Evolutionary conservation across 352 stramenopile genomes (phyloP).

Genomic region (Labyrinthula sp.): DNA sequence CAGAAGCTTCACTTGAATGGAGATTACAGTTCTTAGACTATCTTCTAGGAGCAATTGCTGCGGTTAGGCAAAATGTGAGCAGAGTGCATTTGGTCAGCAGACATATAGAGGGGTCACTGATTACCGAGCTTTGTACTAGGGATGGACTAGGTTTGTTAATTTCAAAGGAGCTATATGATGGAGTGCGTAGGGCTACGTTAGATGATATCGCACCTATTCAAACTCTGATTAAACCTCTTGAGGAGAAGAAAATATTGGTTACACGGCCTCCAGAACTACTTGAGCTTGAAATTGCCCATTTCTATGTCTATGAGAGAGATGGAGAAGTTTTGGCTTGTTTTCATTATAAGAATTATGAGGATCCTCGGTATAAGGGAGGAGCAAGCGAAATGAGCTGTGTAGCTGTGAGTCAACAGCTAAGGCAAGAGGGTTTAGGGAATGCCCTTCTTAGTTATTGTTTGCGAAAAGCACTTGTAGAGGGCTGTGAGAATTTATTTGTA

Average conservation of each 20-base stretch:
- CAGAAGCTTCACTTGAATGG: slow-evolving; percentile 21
- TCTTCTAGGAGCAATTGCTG: slow-evolving; percentile 53
- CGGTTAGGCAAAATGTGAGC: slow-evolving; percentile 54
- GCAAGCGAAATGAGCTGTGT: slow-evolving; percentile 64
- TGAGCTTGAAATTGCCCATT: slow-evolving; percentile 61
- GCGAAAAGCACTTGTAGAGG: slow-evolving; percentile 50
- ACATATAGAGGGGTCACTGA: slow-evolving; percentile 48
- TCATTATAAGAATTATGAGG: slow-evolving; percentile 41
- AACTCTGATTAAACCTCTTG: slow-evolving; percentile 40
- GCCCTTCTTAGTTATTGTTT: slow-evolving; percentile 57
- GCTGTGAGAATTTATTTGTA: slow-evolving; percentile 57
- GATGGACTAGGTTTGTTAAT: slow-evolving; percentile 63
- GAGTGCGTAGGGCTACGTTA: slow-evolving; percentile 52
- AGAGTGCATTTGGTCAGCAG: slow-evolving; percentile 57
- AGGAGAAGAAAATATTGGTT: slow-evolving; percentile 56
- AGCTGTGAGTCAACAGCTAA: slow-evolving; percentile 48
- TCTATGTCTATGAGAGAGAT: slow-evolving; percentile 60
- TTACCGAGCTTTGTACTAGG: slow-evolving; percentile 61
- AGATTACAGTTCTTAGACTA: slow-evolving; percentile 53
- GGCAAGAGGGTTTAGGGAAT: slow-evolving; percentile 40
- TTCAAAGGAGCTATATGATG: slow-evolving; percentile 63
- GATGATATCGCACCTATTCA: slow-evolving; percentile 44
- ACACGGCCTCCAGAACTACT: slow-evolving; percentile 63
- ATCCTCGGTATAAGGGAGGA: slow-evolving; percentile 50
- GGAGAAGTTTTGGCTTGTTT: slow-evolving; percentile 60